A percentile compares a stretch with the other conserved stretches of the same genome.
Conservation (phyloP, 2,329 filamentous ascomycete genomes). For the Byssothecium circinans region DNA sequence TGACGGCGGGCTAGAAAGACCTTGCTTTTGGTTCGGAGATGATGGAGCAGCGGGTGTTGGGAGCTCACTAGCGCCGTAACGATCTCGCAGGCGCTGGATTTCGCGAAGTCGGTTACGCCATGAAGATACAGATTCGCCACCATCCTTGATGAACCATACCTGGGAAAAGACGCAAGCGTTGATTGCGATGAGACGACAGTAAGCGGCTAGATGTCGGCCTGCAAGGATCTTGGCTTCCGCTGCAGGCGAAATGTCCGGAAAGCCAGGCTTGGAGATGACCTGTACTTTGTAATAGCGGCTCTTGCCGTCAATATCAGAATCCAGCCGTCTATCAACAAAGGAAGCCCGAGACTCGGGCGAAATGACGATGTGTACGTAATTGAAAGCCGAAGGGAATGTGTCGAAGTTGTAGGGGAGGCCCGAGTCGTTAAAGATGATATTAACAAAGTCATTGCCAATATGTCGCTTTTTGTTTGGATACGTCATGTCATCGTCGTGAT, state of each 20-base stretch:
- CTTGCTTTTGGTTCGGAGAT: conserved; percentile 23
- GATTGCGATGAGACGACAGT: conserved; percentile 84
- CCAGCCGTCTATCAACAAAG: conserved; percentile 61
- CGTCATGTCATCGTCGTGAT: conserved; percentile 73
- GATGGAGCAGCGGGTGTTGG: conserved; percentile 21
- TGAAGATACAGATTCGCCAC: conserved; percentile 80
- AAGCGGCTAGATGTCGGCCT: conserved; percentile 76
- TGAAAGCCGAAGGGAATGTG: conserved; percentile 92
- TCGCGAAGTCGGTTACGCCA: conserved; percentile 87
- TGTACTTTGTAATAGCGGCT: conserved; percentile 81
- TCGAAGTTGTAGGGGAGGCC: conserved; percentile 86
- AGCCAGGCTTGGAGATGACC: conserved; percentile 82
- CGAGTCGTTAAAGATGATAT: conserved; percentile 97
- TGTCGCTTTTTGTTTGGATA: conserved; percentile 83
- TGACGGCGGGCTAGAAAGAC: conserved; percentile 30
- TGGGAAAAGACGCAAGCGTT: conserved; percentile 92
- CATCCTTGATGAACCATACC: conserved; percentile 80
- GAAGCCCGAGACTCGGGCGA: conserved; percentile 80
- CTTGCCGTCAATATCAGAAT: conserved; percentile 46
- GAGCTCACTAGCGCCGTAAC: conserved; percentile 26
- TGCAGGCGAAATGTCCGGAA: conserved; percentile 88
- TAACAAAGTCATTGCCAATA: conserved; percentile 97
- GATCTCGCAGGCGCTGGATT: conserved; percentile 79
- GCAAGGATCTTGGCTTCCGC: conserved; percentile 88
- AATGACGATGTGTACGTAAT: conserved; percentile 95